Evolutionary conservation across 2,329 filamentous ascomycete species (phyloP).

Genomic region (Cladophialophora yegresii): DNA sequence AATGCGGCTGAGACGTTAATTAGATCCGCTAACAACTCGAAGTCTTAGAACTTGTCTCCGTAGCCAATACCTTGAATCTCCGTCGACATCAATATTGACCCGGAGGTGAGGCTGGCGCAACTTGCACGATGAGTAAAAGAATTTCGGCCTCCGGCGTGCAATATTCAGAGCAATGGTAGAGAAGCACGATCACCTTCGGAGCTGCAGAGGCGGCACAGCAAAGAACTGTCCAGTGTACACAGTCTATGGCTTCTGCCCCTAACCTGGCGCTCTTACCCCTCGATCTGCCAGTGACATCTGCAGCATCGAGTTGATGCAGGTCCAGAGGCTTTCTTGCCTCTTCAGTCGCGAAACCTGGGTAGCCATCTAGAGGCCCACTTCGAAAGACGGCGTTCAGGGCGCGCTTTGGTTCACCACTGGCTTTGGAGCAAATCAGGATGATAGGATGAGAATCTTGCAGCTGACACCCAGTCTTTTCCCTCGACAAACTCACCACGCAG

Average conservation of each 20-base stretch:
- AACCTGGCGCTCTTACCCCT: background rate
- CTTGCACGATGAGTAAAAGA: background rate
- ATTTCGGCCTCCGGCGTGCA: background rate
- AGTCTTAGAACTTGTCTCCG: background rate
- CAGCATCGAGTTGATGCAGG: background rate
- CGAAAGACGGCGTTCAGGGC: too few relatives aligned
- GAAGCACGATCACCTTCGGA: background rate
- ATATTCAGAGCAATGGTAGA: background rate
- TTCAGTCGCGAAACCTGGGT: too few relatives aligned
- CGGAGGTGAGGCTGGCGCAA: background rate
- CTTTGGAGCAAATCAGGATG: background rate
- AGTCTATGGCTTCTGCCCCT: too few relatives aligned
- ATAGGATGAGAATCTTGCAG: background rate
- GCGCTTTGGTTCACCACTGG: background rate
- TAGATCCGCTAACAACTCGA: background rate
- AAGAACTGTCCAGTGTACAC: background rate
- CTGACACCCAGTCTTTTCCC: slow-evolving; percentile 1
- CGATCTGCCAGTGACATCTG: background rate
- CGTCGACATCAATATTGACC: background rate
- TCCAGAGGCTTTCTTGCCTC: too few relatives aligned
- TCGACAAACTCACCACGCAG: background rate
- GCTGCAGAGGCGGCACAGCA: background rate
- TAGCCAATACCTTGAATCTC: background rate
- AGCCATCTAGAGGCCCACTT: too few relatives aligned
- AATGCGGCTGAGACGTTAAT: background rate